Evolutionary conservation across 352 stramenopile species (phyloP), one percentile per base, ranked within the genome.

Genomic region (Globisporangium echinulatum): DNA sequence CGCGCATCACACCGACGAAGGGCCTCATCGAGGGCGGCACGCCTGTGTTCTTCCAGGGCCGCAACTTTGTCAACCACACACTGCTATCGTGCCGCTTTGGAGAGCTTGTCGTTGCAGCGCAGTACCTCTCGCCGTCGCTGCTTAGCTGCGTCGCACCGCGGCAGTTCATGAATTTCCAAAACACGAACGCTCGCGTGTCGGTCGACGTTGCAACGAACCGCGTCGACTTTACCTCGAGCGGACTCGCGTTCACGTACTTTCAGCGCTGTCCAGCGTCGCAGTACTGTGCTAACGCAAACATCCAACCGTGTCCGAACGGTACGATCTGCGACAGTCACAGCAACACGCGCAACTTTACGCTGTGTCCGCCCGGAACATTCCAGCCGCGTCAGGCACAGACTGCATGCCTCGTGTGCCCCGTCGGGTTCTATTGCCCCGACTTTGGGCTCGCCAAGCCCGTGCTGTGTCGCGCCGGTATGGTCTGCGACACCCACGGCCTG

Each of bases 391-490:
- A 83, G 44, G 83, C 77, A 13, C 79, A 97, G 66, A 49, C 38
- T 0, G 59, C 62, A 15, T 99, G 96, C 60, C 66, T 98, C 11
- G 61, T 55, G 4, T 99, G 97, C 56, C 95, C 97, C 1, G 72
- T 99, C 33, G 96, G 97, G 0, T 99, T 89, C 66, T 94, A 92
- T 44, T 99, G 97, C 54, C 94, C 97, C 0, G 80, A 97, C 58
- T 82, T 87, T 64, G 96, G 96, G 8, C 79, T 98, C 58, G 52
- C 74, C 14, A 89, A 91, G 57, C 96, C 96, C 1, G 25, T 98
- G 1, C 43, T 97, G 19, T 99, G 96, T 60, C 88, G 85, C 10
- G 74, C 88, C 25, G 96, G 96, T 0, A 90, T 85, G 66, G 94
- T 99, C 38, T 99, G 97, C 64, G 85, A 98, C 62, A 73, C 75